A percentile compares a stretch with the other conserved stretches of the same genome.
Conservation (phyloP, 1,139 yeast species). For the Meyerozyma guilliermondii region DNA sequence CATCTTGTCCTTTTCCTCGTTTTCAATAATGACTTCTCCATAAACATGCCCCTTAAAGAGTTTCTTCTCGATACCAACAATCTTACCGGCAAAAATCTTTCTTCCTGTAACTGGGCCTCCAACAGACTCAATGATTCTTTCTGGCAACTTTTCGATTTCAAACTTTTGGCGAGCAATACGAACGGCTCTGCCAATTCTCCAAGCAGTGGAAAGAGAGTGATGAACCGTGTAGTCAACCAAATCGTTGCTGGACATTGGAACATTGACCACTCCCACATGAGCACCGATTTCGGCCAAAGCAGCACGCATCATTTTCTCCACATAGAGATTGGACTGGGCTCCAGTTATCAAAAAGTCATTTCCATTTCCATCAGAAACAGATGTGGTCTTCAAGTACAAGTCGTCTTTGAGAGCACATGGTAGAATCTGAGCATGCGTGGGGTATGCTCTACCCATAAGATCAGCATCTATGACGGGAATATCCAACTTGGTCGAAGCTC, state of each 20-base stretch:
- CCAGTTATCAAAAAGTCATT: conserved; percentile 29
- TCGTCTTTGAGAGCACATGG: conserved; percentile 18
- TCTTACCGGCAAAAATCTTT: conserved; percentile 38
- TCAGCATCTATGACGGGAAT: conserved; percentile 37
- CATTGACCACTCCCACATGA: conserved; percentile 32
- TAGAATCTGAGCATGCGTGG: conserved; percentile 35
- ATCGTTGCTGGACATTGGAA: conserved; percentile 21
- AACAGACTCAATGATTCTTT: conserved; percentile 30
- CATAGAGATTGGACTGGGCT: conserved; percentile 25
- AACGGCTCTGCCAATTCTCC: conserved; percentile 47
- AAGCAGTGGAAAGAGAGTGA: conserved; percentile 34
- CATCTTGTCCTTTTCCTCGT: conserved; percentile 14
- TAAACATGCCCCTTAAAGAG: conserved; percentile 40
- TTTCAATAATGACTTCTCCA: conserved; percentile 41
- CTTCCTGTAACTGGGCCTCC: conserved; percentile 30
- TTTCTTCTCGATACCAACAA: conserved; percentile 35
- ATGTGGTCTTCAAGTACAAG: conserved; percentile 25
- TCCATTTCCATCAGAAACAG: conserved; percentile 43
- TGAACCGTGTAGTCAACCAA: conserved; percentile 21
- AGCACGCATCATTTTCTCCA: conserved; percentile 37
- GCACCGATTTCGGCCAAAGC: conserved; percentile 35
- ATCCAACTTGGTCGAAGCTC: conserved; percentile 19
- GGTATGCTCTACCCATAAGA: conserved; percentile 45
- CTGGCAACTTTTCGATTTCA: conserved; percentile 29
- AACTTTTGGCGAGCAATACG: conserved; percentile 27